A percentile compares a stretch with the other conserved stretches of the same genome.
phyloP scores from a whole-genome alignment of 2,329 filamentous ascomycete genomes.

The Bimuria novae-zelandiae region DNA sequence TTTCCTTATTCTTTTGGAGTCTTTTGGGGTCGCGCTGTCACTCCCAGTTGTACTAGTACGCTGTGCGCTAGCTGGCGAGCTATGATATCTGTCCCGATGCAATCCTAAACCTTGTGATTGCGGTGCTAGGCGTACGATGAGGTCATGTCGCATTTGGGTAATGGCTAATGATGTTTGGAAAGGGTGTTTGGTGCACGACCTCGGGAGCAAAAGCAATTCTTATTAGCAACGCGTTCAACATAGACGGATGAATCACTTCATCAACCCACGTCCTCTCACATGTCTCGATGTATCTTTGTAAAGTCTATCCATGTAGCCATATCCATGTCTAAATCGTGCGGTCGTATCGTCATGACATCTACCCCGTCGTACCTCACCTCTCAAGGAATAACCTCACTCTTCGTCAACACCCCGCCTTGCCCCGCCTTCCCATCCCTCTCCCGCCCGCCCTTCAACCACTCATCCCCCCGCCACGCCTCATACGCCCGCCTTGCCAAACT shows the following conservation, averaged over 20 bases:
- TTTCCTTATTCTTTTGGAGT: background rate
- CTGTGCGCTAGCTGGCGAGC: constrained; percentile 9
- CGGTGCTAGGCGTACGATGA: background rate
- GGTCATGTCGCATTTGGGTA: constrained; percentile 2
- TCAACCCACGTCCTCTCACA: background rate
- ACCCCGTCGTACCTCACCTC: background rate
- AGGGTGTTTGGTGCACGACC: background rate
- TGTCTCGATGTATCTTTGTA: background rate
- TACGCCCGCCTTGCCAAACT: constrained; percentile 73
- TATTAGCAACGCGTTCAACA: background rate
- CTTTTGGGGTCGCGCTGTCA: background rate
- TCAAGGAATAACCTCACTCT: constrained; percentile 3
- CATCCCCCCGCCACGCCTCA: constrained; percentile 54
- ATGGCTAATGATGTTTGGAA: constrained; percentile 6
- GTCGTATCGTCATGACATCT: background rate
- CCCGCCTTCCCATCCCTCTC: constrained; percentile 13
- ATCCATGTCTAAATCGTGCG: constrained; percentile 1
- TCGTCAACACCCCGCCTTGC: background rate
- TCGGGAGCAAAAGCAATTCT: background rate
- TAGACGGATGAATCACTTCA: background rate
- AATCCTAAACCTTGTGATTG: too few species aligned
- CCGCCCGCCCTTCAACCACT: constrained; percentile 41
- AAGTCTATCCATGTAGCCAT: background rate
- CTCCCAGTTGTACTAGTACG: constrained; percentile 11
- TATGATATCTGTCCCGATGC: too few species aligned